Evolutionary conservation across 257 asterid genomes (phyloP).

Genomic region (Leptodermis oblonga): DNA sequence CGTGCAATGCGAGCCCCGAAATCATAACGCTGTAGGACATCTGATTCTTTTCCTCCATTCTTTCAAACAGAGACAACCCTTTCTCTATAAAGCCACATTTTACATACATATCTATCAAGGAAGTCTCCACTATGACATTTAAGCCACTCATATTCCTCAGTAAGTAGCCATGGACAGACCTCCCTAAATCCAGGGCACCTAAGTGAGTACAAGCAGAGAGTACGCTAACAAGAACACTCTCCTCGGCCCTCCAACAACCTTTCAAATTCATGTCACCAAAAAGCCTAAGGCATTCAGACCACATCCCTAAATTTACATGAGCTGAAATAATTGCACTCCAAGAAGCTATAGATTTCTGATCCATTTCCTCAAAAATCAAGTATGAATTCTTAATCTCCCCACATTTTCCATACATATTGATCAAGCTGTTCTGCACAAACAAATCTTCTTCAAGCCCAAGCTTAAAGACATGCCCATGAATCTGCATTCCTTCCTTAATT

Average conservation of each 20-base stretch:
- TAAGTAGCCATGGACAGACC: constrained; percentile 51
- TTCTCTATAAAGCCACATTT: constrained; percentile 61
- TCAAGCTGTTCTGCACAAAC: constrained; percentile 66
- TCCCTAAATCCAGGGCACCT: constrained; percentile 55
- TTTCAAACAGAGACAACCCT: constrained; percentile 47
- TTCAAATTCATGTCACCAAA: constrained; percentile 44
- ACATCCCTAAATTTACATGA: constrained; percentile 50
- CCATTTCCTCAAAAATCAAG: constrained; percentile 48
- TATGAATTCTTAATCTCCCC: constrained; percentile 35
- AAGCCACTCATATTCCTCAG: constrained; percentile 56
- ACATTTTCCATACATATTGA: constrained; percentile 75
- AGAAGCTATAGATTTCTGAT: constrained; percentile 58
- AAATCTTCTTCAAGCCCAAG: constrained; percentile 53
- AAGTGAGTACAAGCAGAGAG: constrained; percentile 67
- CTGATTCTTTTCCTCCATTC: constrained; percentile 40
- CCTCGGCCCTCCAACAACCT: constrained; percentile 62
- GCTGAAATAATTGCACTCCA: constrained; percentile 83
- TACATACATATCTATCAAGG: constrained; percentile 61
- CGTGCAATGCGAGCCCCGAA: constrained; percentile 65
- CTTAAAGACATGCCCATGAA: constrained; percentile 66
- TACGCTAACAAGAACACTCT: constrained; percentile 68
- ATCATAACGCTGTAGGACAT: constrained; percentile 64
- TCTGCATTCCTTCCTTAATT: constrained; percentile 43
- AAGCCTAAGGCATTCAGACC: constrained; percentile 58
- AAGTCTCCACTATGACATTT: constrained; percentile 60